Evolutionary conservation across 1,284 basidiomycete species (phyloP).

Genomic region (Sparassis latifolia): DNA sequence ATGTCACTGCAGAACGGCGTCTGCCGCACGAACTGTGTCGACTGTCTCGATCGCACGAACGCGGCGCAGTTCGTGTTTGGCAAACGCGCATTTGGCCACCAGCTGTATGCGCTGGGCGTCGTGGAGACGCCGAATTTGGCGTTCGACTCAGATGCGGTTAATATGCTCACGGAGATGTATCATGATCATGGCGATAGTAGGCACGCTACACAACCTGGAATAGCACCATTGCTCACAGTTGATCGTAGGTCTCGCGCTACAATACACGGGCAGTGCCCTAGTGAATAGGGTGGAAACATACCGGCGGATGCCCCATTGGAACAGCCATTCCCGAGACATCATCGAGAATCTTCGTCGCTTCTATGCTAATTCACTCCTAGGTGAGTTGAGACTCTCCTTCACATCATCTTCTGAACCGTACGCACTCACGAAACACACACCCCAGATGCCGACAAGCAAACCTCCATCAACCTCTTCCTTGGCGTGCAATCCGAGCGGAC

Average conservation of each 20-base stretch:
- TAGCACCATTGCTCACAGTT: neutral
- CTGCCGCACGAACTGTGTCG: constrained; percentile 89
- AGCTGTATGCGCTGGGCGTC: constrained; percentile 91
- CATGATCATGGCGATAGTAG: constrained; percentile 93
- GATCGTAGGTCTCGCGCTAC: constrained; percentile 79
- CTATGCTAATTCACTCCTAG: constrained; percentile 91
- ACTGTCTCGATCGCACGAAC: constrained; percentile 96
- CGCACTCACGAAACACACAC: neutral
- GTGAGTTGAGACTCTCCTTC: constrained; percentile 29
- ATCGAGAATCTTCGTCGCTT: constrained; percentile 95
- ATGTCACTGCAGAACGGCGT: constrained; percentile 90
- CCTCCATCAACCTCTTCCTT: constrained; percentile 95
- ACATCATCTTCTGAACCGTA: too few species aligned
- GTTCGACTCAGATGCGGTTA: constrained; percentile 94
- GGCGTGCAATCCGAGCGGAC: constrained; percentile 66
- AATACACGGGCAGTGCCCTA: constrained; percentile 94
- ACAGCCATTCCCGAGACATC: constrained; percentile 94
- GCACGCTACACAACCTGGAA: constrained; percentile 18
- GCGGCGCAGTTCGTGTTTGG: constrained; percentile 98
- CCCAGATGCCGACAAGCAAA: constrained; percentile 93
- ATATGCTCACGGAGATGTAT: constrained; percentile 99
- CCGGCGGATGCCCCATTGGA: constrained; percentile 94
- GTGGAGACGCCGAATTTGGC: constrained; percentile 79
- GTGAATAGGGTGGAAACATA: constrained; percentile 98
- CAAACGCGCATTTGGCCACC: constrained; percentile 92